Evolutionary conservation across 179 eudicot species (phyloP).

Genomic region (Vitellaria paradoxa): DNA sequence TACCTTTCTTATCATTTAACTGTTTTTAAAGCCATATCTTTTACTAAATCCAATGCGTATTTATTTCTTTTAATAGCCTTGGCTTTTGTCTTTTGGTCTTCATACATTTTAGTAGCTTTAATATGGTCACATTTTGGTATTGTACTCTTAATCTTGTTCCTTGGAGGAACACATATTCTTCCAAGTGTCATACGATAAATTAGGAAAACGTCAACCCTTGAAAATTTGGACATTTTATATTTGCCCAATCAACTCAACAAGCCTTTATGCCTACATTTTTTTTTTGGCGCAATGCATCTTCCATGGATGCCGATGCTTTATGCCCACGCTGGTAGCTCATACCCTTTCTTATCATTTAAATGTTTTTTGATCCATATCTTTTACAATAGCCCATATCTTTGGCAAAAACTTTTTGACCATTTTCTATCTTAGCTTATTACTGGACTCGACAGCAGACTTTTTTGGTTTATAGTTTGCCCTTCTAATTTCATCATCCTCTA

Average conservation of each 20-base stretch:
- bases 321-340: background rate
- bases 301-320: too few relatives aligned
- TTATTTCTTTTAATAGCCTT: background rate
- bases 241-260: background rate
- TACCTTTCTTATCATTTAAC: background rate
- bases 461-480: too few relatives aligned
- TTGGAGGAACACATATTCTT: background rate
- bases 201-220: background rate
- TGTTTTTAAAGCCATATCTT: background rate
- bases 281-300: too few relatives aligned
- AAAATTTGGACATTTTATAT: background rate
- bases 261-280: background rate
- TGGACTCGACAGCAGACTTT: too few relatives aligned
- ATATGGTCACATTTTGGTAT: background rate
- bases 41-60: too few relatives aligned
- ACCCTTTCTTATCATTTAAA: background rate
- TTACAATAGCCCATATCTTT: too few relatives aligned
- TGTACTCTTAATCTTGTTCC: background rate
- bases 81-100: background rate
- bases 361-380: background rate
- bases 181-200: background rate
- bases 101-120: background rate
- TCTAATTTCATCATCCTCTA: too few relatives aligned
- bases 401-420: too few relatives aligned
- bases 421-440: too few relatives aligned